Evolutionary conservation across 345 rosid genomes (phyloP), one percentile per base, ranked within the genome.

Genomic region (Hibiscus mutabilis): DNA sequence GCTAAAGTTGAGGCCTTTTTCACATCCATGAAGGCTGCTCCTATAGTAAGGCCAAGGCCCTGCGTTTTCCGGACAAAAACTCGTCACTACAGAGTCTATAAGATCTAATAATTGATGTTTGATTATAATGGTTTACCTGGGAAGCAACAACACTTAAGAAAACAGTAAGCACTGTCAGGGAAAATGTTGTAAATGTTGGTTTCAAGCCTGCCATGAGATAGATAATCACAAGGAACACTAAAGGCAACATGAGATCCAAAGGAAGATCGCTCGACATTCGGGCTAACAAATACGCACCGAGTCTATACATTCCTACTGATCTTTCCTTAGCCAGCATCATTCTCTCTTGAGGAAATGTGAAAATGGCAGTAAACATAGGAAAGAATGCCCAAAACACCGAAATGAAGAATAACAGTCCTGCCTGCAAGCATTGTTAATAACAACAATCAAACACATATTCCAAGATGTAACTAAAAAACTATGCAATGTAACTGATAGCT

Each of bases 281-380:
- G 2, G 85, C 80, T 1, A 64, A 29, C 57, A 79, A 79, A 19
- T 71, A 77, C 42, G 85, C 80, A 53, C 73, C 76, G 11, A 82
- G 79, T 55, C 66, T 71, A 18, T 74, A 82, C 85, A 82, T 82
- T 16, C 70, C 80, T 13, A 66, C 79, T 5, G 81, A 70, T 79
- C 81, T 74, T 61, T 82, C 85, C 69, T 79, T 72, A 6, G 68
- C 69, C 15, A 82, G 82, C 79, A 79, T 79, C 21, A 62, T 75
- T 59, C 79, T 71, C 73, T 82, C 81, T 77, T 74, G 77, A 59
- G 82, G 81, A 31, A 76, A 77, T 60, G 75, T 82, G 75, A 79
- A 82, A 51, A 77, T 71, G 12, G 81, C 74, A 25, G 78, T 69
- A 22, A 79, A 76, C 51, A 79, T 31, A 16, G 85, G 85, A 52